Base-by-base conservation (phyloP, 108 stramenopile genomes). In the Fistulifera pelliculosa region DNA sequence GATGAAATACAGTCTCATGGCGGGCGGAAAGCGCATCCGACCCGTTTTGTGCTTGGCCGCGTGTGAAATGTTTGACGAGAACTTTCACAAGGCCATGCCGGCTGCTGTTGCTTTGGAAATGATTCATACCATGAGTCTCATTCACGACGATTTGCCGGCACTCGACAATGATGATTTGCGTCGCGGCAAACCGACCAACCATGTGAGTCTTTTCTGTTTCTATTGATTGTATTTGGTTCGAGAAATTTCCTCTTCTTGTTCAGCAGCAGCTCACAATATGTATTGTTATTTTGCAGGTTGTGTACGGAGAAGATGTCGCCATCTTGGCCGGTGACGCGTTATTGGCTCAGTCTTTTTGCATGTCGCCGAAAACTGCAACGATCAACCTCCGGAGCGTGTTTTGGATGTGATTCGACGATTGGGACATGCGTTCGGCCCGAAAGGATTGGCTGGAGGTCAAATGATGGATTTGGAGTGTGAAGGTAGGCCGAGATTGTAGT, bases 91-190 rank as follows among this genome's bases (percentile, higher is more conserved):
- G 17, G 91, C 94, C 47, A 93, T 97, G 77, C 91, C 94, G 8
- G 81, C 93, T 10, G 96, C 94, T 11, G 87, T 95, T n/a, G 80
- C 89, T 24, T 49, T 94, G 56, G 96, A 97, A 74, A 97, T 97
- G 96, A 97, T 97, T 56, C 96, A 97, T 62, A 95, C 96, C 24
- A 97, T 97, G 96, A 87, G 85, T 60, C 74, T 97, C 23, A 97
- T 95, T 52, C 96, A 97, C 61, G 96, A 97, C 65, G 96, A 97
- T 75, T 73, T 97, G 69, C 96, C 96, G 3, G 61, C 75, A 43
- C 95, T 97, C 94, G 96, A 97, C 49, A 81, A 97, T 57, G 96
- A 97, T 66, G 94, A 94, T 61, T 71, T 95, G 31, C 72, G 95
- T 60, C 61, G 94, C 55, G 93, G 95, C 39, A 90, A 90, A 65